Base-by-base conservation (phyloP, 768 basidiomycete species). In the Boletus reticuloceps region DNA sequence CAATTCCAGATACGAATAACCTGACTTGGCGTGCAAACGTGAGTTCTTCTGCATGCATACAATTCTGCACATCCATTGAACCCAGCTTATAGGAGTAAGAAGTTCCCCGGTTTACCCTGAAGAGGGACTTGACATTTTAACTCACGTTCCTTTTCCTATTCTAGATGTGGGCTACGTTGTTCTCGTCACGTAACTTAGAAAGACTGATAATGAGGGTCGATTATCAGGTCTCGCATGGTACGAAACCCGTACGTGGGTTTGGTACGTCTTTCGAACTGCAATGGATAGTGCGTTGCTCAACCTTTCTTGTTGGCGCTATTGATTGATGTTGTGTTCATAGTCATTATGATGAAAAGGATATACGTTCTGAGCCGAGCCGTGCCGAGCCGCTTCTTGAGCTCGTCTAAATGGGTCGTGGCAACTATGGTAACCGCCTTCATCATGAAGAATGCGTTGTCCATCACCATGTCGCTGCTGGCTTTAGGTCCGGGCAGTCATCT, bases 281-380 rank as follows among this genome's bases (percentile, higher is more conserved):
- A 57, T 62, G 60, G 64, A 65, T 43, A 55, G 64, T 64, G 39
- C 10, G 61, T 56, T 32, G 7, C 51, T 29, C 5, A 5, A 22
- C 12, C 6, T 17, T 36, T n/a, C 14, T 7, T 14, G 20, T 32
- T 29, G 11, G n/a, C 2, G 6, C 9, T 7, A 13, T 29, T 9
- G 9, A 25, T 44, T 56, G 14, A 64, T 8, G 8, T 12, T 8
- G 4, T 38, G 6, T 29, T 39, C 27, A 8, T 9, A 64, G 64
- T 57, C 11, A 59, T 64, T 46, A 53, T 64, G 64, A 64, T 64
- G 41, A 64, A 46, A 46, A 58, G 64, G 46, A 34, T 64, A 56
- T 17, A 57, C 4, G 59, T 48, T 11, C 20, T 64, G 19, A 61
- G 62, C 41, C 14, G 11, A 14, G 14, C 34, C 11, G 16, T 31